Base-by-base conservation (phyloP, 495 filamentous ascomycete genomes). In the Aspergillus homomorphus region DNA sequence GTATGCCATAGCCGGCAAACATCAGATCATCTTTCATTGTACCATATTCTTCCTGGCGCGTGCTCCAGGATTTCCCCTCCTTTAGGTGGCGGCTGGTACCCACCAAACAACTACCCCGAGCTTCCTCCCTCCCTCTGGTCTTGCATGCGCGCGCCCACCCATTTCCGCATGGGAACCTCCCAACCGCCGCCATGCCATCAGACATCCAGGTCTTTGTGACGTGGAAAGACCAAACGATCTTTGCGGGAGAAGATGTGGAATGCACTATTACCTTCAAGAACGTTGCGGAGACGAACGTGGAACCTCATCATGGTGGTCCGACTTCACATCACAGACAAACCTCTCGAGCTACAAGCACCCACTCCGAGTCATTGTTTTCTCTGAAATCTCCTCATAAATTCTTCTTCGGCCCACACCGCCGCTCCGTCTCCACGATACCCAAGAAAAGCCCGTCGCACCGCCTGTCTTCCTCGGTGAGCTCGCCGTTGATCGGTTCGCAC, bases 181-280 rank as follows among this genome's bases (percentile, higher is more conserved):
- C 64, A 61, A 61, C 60, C n/a, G 52, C 69, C 73, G 74, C 69
- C 67, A 79, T 80, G 77, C 70, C 76, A 65, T 78, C 79, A 58
- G 82, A 95, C 77, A 92, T 98, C 66, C 87, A 90, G 65, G 93
- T 97, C 71, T 98, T 92, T 66, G 89, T 98, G 69, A 85, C 88
- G 75, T 98, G 88, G 90, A 89, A 88, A 70, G 90, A 89, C 66
- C 85, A 87, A 71, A 91, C 87, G 46, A 91, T 98, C 61, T 98
- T 96, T 72, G 90, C 95, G 28, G 95, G 95, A 61, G 94, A 98
- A 76, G 86, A 92, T 64, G 80, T 98, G 65, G 88, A 92, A 74
- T 96, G 94, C 73, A 91, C 84, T 52, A 97, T 98, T 65, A 96
- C 90, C 44, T 98, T 98, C 76, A 93, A 89, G 74, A 98, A 98